Evolutionary conservation across 2,329 filamentous ascomycete species (phyloP), one percentile per base, ranked within the genome.

Genomic region (Neodidymelliopsis sp.): DNA sequence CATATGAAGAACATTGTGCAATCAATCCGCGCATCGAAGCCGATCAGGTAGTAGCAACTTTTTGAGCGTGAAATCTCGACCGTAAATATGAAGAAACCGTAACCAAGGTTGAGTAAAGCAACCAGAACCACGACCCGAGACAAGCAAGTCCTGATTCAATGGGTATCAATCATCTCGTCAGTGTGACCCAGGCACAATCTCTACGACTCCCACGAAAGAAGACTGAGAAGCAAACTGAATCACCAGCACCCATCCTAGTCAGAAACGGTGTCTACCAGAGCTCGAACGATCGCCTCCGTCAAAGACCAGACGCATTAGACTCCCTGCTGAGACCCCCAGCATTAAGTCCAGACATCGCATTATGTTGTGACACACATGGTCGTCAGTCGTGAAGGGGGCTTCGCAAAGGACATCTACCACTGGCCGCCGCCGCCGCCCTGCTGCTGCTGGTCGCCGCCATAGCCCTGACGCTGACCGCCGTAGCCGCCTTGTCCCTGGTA

Each of bases 81-180:
- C 43, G 43, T 18, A 31, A 45, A 44, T 45, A 52, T 46, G 28
- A 49, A 49, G 40, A 48, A 57, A 49, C 29, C 42, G 35, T 48
- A 56, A 54, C 28, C 52, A 65, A 37, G 41, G 48, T 59, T 39
- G 28, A 47, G 42, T 59, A 58, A 64, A 60, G 56, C 50, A 56
- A 54, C 30, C 40, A 44, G 51, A 51, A 53, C 54, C 54, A 56
- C 47, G 56, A 59, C 42, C 47, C 50, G 41, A 58, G 54, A 58
- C 56, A 63, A 68, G 62, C 60, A 69, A 58, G 57, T 67, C 61
- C 68, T 68, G 69, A 70, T 66, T 64, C 59, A 59, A 68, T 69
- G 70, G 70, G 69, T 72, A 72, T 72, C 47, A 69, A 66, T 69
- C 68, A 64, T 66, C 68, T 69, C 66, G 56, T 67, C 63, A 65